Conservation (phyloP, 2,329 filamentous ascomycete genomes). For the Colletotrichum phormii region DNA sequence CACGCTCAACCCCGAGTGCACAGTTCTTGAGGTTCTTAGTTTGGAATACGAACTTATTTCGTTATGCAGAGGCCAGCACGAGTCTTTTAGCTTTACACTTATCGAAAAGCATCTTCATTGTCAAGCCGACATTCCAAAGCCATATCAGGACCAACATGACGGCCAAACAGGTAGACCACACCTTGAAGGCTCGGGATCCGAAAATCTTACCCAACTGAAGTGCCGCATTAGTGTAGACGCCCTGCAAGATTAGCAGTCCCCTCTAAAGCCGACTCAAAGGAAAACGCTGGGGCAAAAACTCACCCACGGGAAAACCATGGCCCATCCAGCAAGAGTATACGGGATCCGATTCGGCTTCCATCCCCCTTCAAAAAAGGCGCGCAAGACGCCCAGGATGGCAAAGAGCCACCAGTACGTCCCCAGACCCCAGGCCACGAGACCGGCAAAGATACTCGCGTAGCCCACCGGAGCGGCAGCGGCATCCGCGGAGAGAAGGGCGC, state of each 20-base stretch:
- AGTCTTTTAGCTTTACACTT: not conserved
- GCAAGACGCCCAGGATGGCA: conserved; percentile 47
- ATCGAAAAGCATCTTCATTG: not conserved
- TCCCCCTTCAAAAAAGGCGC: conserved; percentile 37
- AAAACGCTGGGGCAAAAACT: conserved; percentile 25
- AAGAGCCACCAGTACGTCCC: conserved; percentile 56
- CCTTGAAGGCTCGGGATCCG: conserved; percentile 50
- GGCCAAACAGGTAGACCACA: conserved; percentile 51
- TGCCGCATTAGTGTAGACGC: conserved; percentile 52
- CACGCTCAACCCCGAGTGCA: too few relatives aligned
- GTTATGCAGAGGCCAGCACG: too few relatives aligned
- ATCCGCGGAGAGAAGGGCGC: conserved; percentile 45
- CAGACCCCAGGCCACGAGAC: conserved; percentile 52
- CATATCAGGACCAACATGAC: conserved; percentile 49
- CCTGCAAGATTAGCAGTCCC: conserved; percentile 39
- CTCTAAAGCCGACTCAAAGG: not conserved
- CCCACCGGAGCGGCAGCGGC: conserved; percentile 48
- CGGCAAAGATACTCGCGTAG: conserved; percentile 49
- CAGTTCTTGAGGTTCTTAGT: too few relatives aligned
- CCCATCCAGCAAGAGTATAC: conserved; percentile 49
- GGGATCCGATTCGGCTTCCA: conserved; percentile 37
- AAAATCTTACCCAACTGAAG: conserved; percentile 51
- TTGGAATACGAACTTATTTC: too few relatives aligned
- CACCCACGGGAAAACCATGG: conserved; percentile 53
- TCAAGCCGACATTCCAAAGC: conserved; percentile 24